phyloP scores from a whole-genome alignment of 2,329 filamentous ascomycete genomes.

The Penicillium freii region DNA sequence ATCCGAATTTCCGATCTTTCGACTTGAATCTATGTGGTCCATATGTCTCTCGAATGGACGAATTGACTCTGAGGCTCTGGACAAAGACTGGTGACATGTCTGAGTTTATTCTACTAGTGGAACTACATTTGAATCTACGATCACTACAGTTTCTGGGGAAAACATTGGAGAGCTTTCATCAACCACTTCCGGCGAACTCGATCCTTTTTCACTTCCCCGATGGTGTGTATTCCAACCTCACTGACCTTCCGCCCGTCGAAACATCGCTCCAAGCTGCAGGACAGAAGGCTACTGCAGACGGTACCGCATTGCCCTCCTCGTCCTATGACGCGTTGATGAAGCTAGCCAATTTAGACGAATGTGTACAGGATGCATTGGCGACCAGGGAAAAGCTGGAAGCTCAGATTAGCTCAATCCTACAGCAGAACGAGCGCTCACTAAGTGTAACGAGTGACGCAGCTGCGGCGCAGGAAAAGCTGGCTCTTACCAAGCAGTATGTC shows the following conservation, averaged over 20 bases:
- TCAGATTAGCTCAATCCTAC: slow-evolving; percentile 66
- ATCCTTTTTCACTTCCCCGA: slow-evolving; percentile 82
- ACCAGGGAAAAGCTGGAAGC: slow-evolving; percentile 70
- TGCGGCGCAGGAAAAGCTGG: slow-evolving; percentile 41
- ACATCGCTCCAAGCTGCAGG: slow-evolving; percentile 13
- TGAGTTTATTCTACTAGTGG: slow-evolving; percentile 64
- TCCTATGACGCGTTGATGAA: slow-evolving; percentile 88
- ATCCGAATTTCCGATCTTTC: slow-evolving; percentile 86
- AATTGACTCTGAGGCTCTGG: slow-evolving; percentile 72
- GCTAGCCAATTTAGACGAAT: slow-evolving; percentile 82
- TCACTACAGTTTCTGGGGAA: slow-evolving; percentile 76
- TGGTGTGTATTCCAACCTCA: slow-evolving; percentile 76
- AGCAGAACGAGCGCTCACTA: slow-evolving; percentile 36
- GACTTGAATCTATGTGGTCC: slow-evolving; percentile 66
- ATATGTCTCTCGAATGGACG: slow-evolving; percentile 62
- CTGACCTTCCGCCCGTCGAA: slow-evolving; percentile 58
- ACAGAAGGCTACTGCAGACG: slow-evolving; percentile 41
- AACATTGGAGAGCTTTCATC: slow-evolving; percentile 61
- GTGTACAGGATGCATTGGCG: slow-evolving; percentile 81
- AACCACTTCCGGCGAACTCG: slow-evolving; percentile 76
- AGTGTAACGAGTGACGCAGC: slow-evolving; percentile 35
- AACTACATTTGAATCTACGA: slow-evolving; percentile 69
- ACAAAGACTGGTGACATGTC: slow-evolving; percentile 56
- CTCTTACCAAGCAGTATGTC: slow-evolving; percentile 52
- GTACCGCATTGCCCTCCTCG: slow-evolving; percentile 61